Percentiles rank a stretch among this genome's conserved stretches.
Evolutionary conservation across 345 rosid genomes (phyloP).

Genomic region (Linum usitatissimum): DNA sequence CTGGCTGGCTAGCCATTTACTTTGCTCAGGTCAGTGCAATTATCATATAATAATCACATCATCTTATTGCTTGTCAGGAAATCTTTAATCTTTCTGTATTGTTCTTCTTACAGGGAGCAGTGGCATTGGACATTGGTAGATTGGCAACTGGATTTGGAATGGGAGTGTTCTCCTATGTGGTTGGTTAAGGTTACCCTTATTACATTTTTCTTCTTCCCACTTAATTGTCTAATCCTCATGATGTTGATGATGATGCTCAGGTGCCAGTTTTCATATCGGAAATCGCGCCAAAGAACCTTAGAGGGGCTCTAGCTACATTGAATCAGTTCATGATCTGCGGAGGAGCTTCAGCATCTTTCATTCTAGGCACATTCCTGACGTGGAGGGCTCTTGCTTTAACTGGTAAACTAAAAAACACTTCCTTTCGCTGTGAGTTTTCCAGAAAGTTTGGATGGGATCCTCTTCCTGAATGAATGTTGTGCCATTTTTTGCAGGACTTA

Average conservation of each 20-base stretch:
- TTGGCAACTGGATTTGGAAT: conserved; percentile 1
- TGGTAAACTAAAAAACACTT: no score
- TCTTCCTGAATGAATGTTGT: background rate
- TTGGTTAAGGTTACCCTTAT: no score
- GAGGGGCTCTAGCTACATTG: conserved; percentile 1
- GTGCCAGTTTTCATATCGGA: conserved; percentile 1
- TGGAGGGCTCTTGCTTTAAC: conserved; percentile 1
- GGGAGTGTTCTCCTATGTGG: conserved; percentile 3
- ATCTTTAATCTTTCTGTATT: no score
- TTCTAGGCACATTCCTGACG: background rate
- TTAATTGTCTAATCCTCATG: no score
- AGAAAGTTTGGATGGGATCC: no score
- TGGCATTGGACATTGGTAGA: conserved; percentile 2
- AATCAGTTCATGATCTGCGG: conserved; percentile 5
- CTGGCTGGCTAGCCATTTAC: conserved; percentile 6
- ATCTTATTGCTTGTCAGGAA: no score
- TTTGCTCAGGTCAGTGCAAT: conserved; percentile 1
- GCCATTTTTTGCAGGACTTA: background rate
- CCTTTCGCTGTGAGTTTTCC: no score
- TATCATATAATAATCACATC: no score
- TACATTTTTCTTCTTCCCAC: no score
- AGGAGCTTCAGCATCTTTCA: background rate
- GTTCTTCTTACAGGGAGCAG: background rate
- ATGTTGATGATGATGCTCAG: background rate
- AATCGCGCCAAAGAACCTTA: background rate